Evolutionary conservation across 441 rosid species (phyloP).

Genomic region (Rhodomyrtus psidioides): DNA sequence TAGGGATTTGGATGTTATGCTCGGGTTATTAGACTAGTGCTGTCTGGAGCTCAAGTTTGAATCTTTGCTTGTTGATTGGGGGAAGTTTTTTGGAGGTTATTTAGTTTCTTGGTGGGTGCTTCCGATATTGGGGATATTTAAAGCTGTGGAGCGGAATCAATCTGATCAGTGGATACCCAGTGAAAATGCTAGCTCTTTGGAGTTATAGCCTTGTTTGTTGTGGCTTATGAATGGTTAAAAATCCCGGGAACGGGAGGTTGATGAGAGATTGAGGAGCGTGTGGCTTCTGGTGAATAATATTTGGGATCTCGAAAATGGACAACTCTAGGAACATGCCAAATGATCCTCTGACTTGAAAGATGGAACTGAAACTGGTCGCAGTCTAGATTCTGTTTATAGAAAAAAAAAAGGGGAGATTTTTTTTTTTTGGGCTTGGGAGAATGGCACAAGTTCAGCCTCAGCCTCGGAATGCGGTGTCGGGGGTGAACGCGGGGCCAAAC

Average conservation of each 20-base stretch:
- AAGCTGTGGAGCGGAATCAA: not conserved
- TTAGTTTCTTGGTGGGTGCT: not conserved
- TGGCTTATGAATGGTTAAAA: not conserved
- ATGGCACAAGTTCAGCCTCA: constrained; percentile 76
- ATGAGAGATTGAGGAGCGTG: not conserved
- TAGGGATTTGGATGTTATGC: not conserved
- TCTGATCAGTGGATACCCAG: not conserved
- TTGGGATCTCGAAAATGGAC: constrained; percentile 41
- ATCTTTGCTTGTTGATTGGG: not conserved
- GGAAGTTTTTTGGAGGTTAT: not conserved
- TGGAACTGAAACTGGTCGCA: too few relatives aligned
- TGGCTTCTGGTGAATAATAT: not conserved
- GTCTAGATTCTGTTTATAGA: too few relatives aligned
- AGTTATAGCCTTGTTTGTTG: not conserved
- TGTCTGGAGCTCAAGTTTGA: not conserved
- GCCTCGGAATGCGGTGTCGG: constrained; percentile 28
- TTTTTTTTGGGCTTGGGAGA: not conserved
- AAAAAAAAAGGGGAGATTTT: not conserved
- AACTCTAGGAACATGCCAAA: constrained; percentile 55
- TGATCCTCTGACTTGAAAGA: constrained; percentile 67
- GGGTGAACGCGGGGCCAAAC: constrained; percentile 18
- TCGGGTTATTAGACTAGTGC: not conserved
- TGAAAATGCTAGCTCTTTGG: not conserved
- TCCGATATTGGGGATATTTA: not conserved
- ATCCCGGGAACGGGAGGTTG: not conserved